These are phyloP conservation scores for Penicillium sclerotiorum DNA, from an alignment of 2,329 filamentous ascomycete species.

Conservation along the genomic window DNA sequence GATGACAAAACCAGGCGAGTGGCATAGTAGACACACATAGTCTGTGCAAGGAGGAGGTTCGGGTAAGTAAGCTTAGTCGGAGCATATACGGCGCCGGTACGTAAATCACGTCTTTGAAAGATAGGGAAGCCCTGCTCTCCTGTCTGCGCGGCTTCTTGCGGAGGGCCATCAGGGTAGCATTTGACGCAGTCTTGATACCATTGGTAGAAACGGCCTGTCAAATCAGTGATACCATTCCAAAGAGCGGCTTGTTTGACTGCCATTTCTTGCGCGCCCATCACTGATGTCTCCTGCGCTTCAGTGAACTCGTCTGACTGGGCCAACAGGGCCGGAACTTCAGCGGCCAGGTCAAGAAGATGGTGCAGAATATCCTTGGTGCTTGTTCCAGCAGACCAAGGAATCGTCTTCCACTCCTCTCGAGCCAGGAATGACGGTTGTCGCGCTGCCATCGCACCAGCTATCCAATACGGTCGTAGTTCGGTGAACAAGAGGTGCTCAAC, in stretches of 20 bases:
- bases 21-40: conserved; percentile 40
- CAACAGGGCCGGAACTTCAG: conserved; percentile 37
- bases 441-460: conserved; percentile 33
- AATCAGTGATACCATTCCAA: conserved; percentile 38
- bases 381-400: conserved; percentile 42
- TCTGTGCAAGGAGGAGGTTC: conserved; percentile 39
- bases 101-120: conserved; percentile 37
- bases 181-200: conserved; percentile 38
- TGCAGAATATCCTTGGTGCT: conserved; percentile 41
- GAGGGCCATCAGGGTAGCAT: conserved; percentile 33
- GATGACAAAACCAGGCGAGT: conserved; percentile 38
- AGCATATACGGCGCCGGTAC: conserved; percentile 33
- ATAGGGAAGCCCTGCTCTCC: conserved; percentile 34
- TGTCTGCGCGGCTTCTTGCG: conserved; percentile 27
- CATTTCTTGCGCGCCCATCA: conserved; percentile 34
- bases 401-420: conserved; percentile 41
- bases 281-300: conserved; percentile 22
- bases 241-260: conserved; percentile 35
- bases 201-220: conserved; percentile 32
- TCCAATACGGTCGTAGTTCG: conserved; percentile 44
- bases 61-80: conserved; percentile 38
- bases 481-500: conserved; percentile 43
- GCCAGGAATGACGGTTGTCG: conserved; percentile 41
- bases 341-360: conserved; percentile 39
- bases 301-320: conserved; percentile 35